phyloP scores from a whole-genome alignment of 1,284 basidiomycete genomes.

The Puccinia hordei region DNA sequence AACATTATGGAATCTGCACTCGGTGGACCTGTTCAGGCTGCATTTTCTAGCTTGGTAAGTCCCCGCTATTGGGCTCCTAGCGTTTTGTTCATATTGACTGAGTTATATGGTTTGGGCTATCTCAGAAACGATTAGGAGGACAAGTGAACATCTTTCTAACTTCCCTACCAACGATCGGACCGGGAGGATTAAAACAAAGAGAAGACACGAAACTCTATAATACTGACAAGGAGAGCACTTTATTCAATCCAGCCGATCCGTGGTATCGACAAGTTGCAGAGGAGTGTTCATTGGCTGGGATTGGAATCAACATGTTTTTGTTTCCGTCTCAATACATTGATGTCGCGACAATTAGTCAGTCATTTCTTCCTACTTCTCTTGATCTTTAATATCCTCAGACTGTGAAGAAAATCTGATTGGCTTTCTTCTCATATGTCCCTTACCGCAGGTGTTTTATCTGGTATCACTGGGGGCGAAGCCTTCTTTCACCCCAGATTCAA shows the following conservation, averaged over 20 bases:
- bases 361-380: neutral
- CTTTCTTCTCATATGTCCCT: neutral
- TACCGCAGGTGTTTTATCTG: conserved; percentile 68
- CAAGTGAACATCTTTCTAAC: conserved; percentile 81
- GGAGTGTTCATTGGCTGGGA: conserved; percentile 82
- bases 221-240: conserved; percentile 80
- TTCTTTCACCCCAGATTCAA: conserved; percentile 91
- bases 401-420: conserved; percentile 5
- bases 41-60: conserved; percentile 69
- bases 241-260: conserved; percentile 75
- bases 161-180: conserved; percentile 75
- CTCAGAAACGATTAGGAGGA: conserved; percentile 76
- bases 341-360: conserved; percentile 78
- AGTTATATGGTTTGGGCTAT: neutral
- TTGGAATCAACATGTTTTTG: conserved; percentile 87
- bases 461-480: conserved; percentile 84
- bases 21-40: conserved; percentile 75
- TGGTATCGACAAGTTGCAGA: conserved; percentile 82
- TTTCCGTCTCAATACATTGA: conserved; percentile 82
- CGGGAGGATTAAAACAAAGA: conserved; percentile 67
- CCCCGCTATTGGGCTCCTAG: conserved; percentile 43
- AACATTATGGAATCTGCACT: conserved; percentile 68
- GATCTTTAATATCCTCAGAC: neutral
- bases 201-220: conserved; percentile 78
- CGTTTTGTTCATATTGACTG: neutral